Base-by-base conservation (phyloP, 2,329 filamentous ascomycete genomes). In the Elsinoe fawcettii region DNA sequence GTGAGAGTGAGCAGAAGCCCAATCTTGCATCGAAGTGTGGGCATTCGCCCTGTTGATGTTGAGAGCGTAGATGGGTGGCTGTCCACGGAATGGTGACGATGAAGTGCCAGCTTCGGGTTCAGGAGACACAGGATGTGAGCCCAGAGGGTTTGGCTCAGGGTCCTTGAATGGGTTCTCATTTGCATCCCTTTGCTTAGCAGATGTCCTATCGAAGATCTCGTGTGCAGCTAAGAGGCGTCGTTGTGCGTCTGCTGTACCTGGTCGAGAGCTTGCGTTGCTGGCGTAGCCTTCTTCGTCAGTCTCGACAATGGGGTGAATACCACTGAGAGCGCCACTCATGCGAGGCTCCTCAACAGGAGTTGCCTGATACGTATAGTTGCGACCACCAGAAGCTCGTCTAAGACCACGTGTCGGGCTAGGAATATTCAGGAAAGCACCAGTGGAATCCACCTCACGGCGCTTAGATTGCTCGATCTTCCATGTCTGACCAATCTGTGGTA, bases 271-370 rank as follows among this genome's bases (percentile, higher is more conserved):
- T 23, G 39, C 30, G 20, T 39, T 41, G 30, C 43, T 56, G 18
- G 27, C 39, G 20, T 56, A 56, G 12, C 54, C 79, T 53, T 83
- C 79, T 60, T 84, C 82, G 59, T 85, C 82, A 11, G 77, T 70
- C 65, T 83, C 80, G 36, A 83, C 81, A 46, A 86, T 86, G 0
- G 81, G 80, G 64, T 84, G 82, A 23, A 85, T 85, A 22, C 75
- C 71, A 2, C 77, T 77, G 30, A 78, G 76, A 6, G 75, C 75
- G 16, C 77, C 74, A 58, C 71, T 76, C 30, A 75, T 69, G 53
- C 78, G 73, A 43, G 70, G 72, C 53, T 30, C 80, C 77, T 30
- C 79, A 76, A 62, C 67, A 18, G 73, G 70, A 3, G 70, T 63
- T 14, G 67, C 63, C 46, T 71, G 72, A 54, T 71, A 71, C 32